These are phyloP conservation scores for Verticillium zaregamsianum DNA, from an alignment of 2,329 filamentous ascomycete species.

Conservation along the genomic window DNA sequence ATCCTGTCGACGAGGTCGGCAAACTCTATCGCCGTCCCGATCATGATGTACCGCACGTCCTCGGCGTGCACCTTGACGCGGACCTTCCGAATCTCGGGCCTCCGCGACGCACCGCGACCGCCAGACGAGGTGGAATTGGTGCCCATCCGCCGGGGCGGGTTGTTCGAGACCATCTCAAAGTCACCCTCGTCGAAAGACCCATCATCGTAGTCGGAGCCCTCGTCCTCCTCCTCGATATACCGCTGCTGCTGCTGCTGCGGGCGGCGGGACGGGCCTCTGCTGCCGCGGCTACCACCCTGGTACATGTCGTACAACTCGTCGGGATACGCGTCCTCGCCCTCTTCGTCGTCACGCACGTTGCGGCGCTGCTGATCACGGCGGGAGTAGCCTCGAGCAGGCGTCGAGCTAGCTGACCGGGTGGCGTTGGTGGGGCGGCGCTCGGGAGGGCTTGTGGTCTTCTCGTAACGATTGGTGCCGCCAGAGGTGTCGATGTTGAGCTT, in stretches of 20 bases:
- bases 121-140: conserved; percentile 42
- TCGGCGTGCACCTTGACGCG: conserved; percentile 89
- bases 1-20: conserved; percentile 74
- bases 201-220: conserved; percentile 67
- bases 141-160: conserved; percentile 35
- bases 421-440: conserved; percentile 24
- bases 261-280: conserved; percentile 27
- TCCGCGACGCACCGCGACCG: conserved; percentile 50
- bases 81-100: conserved; percentile 70
- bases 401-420: conserved; percentile 26
- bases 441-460: conserved; percentile 47
- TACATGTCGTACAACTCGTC: conserved; percentile 69
- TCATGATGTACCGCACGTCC: conserved; percentile 91
- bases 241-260: conserved; percentile 40
- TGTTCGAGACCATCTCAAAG: conserved; percentile 71
- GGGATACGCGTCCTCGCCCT: conserved; percentile 59
- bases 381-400: conserved; percentile 31
- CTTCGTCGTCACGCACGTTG: conserved; percentile 26
- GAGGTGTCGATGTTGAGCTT: conserved; percentile 57
- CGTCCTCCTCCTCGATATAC: conserved; percentile 78
- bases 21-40: conserved; percentile 69
- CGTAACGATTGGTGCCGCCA: conserved; percentile 48
- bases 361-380: conserved; percentile 12
- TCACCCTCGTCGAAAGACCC: conserved; percentile 70
- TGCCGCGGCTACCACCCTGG: conserved; percentile 36